A percentile compares a stretch with the other conserved stretches of the same genome.
Conservation (phyloP, 768 basidiomycete species). For the Suillus decipiens region DNA sequence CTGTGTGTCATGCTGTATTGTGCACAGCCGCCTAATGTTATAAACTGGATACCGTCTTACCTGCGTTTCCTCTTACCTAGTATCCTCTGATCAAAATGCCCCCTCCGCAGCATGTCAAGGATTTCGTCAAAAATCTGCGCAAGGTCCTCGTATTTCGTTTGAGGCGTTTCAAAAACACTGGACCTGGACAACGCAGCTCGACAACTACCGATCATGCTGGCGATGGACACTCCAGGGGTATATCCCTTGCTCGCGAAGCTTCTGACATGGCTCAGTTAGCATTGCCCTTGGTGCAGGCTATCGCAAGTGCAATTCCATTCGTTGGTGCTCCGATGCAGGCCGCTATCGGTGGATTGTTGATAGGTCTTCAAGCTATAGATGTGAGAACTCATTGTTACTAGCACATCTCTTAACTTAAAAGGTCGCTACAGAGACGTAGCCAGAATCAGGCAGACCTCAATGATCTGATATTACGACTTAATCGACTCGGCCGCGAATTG, state of each 20-base stretch:
- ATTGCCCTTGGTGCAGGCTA: background rate
- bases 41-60: background rate
- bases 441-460: background rate
- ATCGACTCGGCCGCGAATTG: background rate
- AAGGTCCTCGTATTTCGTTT: background rate
- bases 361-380: background rate
- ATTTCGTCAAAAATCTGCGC: background rate
- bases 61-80: background rate
- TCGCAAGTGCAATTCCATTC: background rate
- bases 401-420: background rate
- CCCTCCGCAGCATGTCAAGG: background rate
- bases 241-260: too few relatives aligned
- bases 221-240: too few relatives aligned
- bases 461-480: background rate
- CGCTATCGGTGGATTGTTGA: background rate
- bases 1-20: background rate
- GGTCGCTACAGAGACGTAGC: background rate
- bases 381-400: background rate
- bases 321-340: background rate
- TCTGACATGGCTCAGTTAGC: background rate
- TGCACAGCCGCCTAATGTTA: background rate
- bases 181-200: background rate
- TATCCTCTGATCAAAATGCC: background rate
- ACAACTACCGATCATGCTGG: background rate
- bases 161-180: background rate